Conservation (phyloP, 352 stramenopile genomes). For the Phytophthora pisi region DNA sequence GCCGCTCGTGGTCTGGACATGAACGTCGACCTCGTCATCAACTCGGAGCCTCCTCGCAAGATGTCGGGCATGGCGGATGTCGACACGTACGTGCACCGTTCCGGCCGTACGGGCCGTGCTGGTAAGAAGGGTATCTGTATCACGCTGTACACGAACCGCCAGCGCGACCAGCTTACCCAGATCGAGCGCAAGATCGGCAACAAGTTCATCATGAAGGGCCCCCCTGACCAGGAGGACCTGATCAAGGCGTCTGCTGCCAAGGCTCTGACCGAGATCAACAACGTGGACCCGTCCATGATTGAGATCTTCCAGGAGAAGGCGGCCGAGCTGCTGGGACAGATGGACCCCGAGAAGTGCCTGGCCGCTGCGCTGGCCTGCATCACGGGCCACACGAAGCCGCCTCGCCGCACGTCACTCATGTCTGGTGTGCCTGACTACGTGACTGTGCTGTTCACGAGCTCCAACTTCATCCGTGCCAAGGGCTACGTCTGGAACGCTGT, state of each 20-base stretch:
- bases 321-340: slow-evolving; percentile 61
- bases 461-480: slow-evolving; percentile 85
- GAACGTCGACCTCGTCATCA: slow-evolving; percentile 96
- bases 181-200: slow-evolving; percentile 92
- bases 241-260: slow-evolving; percentile 85
- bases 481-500: slow-evolving; percentile 94
- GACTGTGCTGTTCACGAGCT: slow-evolving; percentile 87
- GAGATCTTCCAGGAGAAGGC: slow-evolving; percentile 79
- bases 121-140: slow-evolving; percentile 97
- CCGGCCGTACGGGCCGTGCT: slow-evolving; percentile 96
- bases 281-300: slow-evolving; percentile 77
- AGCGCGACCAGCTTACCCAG: slow-evolving; percentile 74
- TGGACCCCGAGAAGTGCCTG: slow-evolving; percentile 70
- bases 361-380: slow-evolving; percentile 88
- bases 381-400: slow-evolving; percentile 89
- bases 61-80: slow-evolving; percentile 88
- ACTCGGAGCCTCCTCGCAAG: slow-evolving; percentile 92
- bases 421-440: slow-evolving; percentile 91
- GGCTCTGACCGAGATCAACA: slow-evolving; percentile 84
- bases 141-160: slow-evolving; percentile 93
- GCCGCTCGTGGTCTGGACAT: slow-evolving; percentile 97
- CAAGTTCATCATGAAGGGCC: slow-evolving; percentile 89
- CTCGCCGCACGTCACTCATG: slow-evolving; percentile 84
- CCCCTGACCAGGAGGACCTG: slow-evolving; percentile 87
- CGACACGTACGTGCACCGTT: slow-evolving; percentile 99